Evolutionary conservation across 257 asterid genomes (phyloP), one percentile per base, ranked within the genome.

Genomic region (Petunia axillaris): DNA sequence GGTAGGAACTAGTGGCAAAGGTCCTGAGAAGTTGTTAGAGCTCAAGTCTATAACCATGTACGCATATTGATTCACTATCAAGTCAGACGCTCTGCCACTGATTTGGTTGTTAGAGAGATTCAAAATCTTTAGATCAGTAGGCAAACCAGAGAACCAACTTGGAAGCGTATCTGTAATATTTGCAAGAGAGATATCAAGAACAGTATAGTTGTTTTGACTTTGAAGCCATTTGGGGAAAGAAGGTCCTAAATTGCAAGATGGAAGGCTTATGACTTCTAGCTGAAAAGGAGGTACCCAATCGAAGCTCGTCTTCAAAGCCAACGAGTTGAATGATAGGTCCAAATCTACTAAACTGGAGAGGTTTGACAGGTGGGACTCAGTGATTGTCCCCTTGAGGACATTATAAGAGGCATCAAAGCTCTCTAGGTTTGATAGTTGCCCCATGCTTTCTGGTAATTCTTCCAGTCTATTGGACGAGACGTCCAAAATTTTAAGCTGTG

Each of bases 51-150:
- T 6, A 0, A 8, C 4, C 3, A 2, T 41, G 44, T 5, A 37
- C 15, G 2, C 9, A 2, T 36, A 2, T 0, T 6, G 15, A 10
- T 35, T 64, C 2, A 11, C 54, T 41, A 79, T 53, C 0, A 81
- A 62, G 37, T 80, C 79, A 25, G 85, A 81, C 46, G 82, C 40
- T 3, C 39, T 58, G 11, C 91, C 91, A 62, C 80, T 60, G 60
- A 88, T 71, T 1, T 73, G 75, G 81, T 88, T 86, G 80, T 79
- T 74, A 10, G 88, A 86, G 52, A 88, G 65, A 71, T 85, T 85
- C 41, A 88, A 77, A 63, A 16, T n/a, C 2, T 1, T 0, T 3
- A 80, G 0, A 13, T 3, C 4, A 4, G 79, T 37, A 15, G 85
- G 59, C 2, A 83, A 35, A 54, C 36, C 43, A 79, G 84, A 79